Evolutionary conservation across 768 basidiomycete genomes (phyloP).

Genomic region (Flagelloscypha sp.): DNA sequence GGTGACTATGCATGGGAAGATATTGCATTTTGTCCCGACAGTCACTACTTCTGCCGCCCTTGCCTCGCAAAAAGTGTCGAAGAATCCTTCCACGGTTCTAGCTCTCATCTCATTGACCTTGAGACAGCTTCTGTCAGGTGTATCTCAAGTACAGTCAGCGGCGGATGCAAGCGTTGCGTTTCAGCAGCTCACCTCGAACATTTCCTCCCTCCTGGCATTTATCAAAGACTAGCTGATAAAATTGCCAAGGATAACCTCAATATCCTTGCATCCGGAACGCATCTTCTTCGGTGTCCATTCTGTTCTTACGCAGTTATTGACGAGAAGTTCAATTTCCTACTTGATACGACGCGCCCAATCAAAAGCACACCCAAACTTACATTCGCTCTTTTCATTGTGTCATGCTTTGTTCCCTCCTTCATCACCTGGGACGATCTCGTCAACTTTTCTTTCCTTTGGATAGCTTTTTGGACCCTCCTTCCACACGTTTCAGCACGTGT

Average conservation of each 20-base stretch:
- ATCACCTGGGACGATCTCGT: too few relatives aligned
- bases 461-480: too few relatives aligned
- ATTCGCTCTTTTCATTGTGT: neutral
- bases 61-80: slow-evolving; percentile 5
- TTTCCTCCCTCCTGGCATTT: neutral
- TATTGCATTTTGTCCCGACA: slow-evolving; percentile 3
- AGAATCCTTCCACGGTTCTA: slow-evolving; percentile 3
- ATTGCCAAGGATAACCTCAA: neutral
- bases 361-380: neutral
- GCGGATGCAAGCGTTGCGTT: neutral
- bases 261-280: neutral
- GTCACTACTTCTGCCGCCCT: slow-evolving; percentile 7
- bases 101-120: neutral
- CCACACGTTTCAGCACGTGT: too few relatives aligned
- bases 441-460: too few relatives aligned
- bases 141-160: neutral
- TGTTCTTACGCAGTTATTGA: slow-evolving; percentile 7
- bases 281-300: slow-evolving; percentile 7
- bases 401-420: too few relatives aligned
- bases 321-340: slow-evolving; percentile 1
- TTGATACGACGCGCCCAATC: neutral
- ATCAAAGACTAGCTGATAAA: neutral
- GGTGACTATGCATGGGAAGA: slow-evolving; percentile 11
- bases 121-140: neutral
- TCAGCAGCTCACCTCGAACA: neutral